Base-by-base conservation (phyloP, 23 red algal species). In the Gracilaria domingensis region DNA sequence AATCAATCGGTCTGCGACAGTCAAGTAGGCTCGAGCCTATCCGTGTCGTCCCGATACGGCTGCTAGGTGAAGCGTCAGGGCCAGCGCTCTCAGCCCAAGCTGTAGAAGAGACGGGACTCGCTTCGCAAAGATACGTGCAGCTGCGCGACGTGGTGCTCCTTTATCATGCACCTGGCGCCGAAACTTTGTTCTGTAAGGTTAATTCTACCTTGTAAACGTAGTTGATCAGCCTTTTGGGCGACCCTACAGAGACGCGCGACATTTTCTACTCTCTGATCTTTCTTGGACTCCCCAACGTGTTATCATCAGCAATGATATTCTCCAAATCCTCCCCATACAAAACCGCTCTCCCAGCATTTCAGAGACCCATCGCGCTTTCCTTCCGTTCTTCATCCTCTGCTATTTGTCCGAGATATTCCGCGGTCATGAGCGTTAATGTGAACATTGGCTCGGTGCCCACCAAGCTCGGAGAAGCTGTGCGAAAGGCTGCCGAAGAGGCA, bases 251-350 rank as follows among this genome's bases (percentile, higher is more conserved):
- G 12, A 17, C 64, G 64, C 64, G 16, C 64, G 29, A 34, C 33
- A 69, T 36, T 77, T 77, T 77, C 72, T 77, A 77, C 72, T 8
- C 72, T 50, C 28, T 23, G 42, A 50, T 50, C 39, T 12, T 75
- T 75, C 72, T 25, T 2, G 2, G 30, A 77, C 30, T 77, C 39
- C 38, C n/a, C n/a, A 48, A 77, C 64, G 64, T 32, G 72, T 50
- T 48, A 25, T 77, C 42, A 73, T 77, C 45, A 77, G 50, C 72
- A 77, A 77, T 77, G 72, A 77, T 30, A 49, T 77, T 77, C 72
- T 77, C 72, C 25, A 14, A 16, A 29, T 26, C 23, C 20, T 77
- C 72, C 28, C 8, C 45, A 0, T 16, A 50, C 72, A 50, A 25
- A 48, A 77, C 23, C 39, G 30, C 8, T 1, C 20, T 45, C 8